Base-by-base conservation (phyloP, 768 basidiomycete species). In the Mycena floridula region DNA sequence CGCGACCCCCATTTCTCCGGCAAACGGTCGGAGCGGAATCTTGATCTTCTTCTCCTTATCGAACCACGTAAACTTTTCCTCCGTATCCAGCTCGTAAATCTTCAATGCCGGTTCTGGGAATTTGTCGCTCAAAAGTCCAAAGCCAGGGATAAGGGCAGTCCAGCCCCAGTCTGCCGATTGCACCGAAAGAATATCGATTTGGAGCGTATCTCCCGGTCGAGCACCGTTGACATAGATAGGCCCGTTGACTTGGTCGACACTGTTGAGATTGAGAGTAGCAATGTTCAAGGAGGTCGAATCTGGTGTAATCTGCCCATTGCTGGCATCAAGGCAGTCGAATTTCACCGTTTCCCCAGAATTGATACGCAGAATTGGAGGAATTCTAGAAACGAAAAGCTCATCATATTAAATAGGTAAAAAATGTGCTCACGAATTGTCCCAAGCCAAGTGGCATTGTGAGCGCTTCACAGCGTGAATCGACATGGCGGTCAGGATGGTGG, bases 1-100 rank as follows among this genome's bases (percentile, higher is more conserved):
- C 16, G 74, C 80, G 15, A 81, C 74, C 12, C 81, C 79, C 76
- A 82, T 79, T 59, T 81, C 79, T 0, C 81, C 80, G 7, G 77
- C 72, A 58, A 82, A 82, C 13, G 81, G 79, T 26, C 66, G 53
- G 5, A 82, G 43, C 3, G 76, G 78, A 22, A 81, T 67, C 48
- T 65, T 66, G 4, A 81, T 74, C 7, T 64, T 63, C 48, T 63
- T 67, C 39, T 56, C 62, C 48, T 72, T 62, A 54, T 78, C 69
- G 49, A 81, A 72, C 63, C 71, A 79, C n/a, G 77, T 68, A 46
- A 62, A 70, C 7, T 66, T 69, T 4, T 54, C 59, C 26, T 61
- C 59, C 13, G 49, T 59, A 39, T 73, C 59, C 37, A 82, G 59
- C 40, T 62, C 61, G 76, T 77, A 81, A 20, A 81, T 69, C 62